These are phyloP conservation scores for Chondrostereum purpureum DNA, from an alignment of 1,284 basidiomycete species.

Conservation along the genomic window DNA sequence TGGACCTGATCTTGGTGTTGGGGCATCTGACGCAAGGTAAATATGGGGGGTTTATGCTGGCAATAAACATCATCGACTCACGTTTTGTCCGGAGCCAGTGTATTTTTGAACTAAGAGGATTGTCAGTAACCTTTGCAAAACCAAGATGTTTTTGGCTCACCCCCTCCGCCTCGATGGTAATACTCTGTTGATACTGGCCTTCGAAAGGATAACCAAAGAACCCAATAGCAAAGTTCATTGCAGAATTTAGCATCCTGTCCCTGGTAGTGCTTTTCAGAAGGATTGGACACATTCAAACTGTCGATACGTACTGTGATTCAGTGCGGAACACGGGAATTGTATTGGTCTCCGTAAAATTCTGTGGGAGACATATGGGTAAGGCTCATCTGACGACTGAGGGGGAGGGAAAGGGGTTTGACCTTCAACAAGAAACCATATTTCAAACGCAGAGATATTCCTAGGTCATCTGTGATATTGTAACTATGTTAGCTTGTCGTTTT, in stretches of 20 bases:
- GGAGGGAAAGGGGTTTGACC: constrained; percentile 23
- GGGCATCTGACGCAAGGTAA: constrained; percentile 44
- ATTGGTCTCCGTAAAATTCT: constrained; percentile 72
- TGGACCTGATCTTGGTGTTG: constrained; percentile 45
- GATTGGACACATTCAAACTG: neutral
- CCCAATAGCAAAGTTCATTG: constrained; percentile 79
- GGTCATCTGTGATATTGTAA: constrained; percentile 40
- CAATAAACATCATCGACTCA: constrained; percentile 29
- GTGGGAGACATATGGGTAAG: constrained; percentile 2
- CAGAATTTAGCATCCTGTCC: constrained; percentile 79
- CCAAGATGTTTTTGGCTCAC: constrained; percentile 39
- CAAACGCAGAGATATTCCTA: constrained; percentile 66
- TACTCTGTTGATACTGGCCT: constrained; percentile 73
- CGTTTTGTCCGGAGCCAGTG: constrained; percentile 69
- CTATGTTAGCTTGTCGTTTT: constrained; percentile 1
- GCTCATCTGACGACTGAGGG: neutral
- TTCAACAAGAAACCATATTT: constrained; percentile 78
- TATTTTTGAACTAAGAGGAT: constrained; percentile 64
- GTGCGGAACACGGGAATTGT: constrained; percentile 82
- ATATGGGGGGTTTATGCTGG: too few species aligned
- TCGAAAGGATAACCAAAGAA: constrained; percentile 83
- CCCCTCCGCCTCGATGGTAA: constrained; percentile 66
- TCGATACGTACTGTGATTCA: constrained; percentile 66
- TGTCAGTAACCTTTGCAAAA: constrained; percentile 2
- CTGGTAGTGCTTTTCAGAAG: constrained; percentile 23